Conservation (phyloP, 257 asterid species). For the Solanum bulbocastanum region DNA sequence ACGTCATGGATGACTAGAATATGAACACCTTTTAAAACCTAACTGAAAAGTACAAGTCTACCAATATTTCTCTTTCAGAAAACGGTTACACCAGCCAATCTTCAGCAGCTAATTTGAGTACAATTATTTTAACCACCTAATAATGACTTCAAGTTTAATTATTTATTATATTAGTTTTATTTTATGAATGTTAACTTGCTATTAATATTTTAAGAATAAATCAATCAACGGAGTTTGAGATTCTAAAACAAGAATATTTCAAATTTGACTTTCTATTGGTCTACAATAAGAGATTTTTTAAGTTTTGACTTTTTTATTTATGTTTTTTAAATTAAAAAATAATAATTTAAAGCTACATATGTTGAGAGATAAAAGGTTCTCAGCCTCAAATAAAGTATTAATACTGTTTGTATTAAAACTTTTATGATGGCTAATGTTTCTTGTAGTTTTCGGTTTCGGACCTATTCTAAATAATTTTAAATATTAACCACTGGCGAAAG, state of each 20-base stretch:
- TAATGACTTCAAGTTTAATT: background rate
- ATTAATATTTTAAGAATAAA: background rate
- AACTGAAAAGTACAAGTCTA: background rate
- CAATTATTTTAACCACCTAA: background rate
- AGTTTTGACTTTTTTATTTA: background rate
- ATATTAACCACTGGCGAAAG: background rate
- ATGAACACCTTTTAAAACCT: background rate
- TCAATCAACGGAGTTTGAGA: background rate
- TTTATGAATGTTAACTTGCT: background rate
- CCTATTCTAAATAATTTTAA: background rate
- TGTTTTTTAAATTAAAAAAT: background rate
- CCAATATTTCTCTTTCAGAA: background rate
- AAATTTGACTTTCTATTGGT: background rate
- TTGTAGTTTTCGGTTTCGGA: background rate
- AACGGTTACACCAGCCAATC: background rate
- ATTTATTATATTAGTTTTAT: background rate
- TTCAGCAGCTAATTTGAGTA: background rate
- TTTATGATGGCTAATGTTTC: background rate
- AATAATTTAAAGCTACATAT: background rate
- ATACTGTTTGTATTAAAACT: background rate
- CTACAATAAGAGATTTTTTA: background rate
- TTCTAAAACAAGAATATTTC: background rate
- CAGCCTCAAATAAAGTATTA: background rate
- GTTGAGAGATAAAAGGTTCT: background rate
- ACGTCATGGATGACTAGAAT: background rate